Percentiles rank a stretch among this genome's conserved stretches.
Evolutionary conservation across 257 asterid species (phyloP).

Genomic region (Schizonepeta tenuifolia): DNA sequence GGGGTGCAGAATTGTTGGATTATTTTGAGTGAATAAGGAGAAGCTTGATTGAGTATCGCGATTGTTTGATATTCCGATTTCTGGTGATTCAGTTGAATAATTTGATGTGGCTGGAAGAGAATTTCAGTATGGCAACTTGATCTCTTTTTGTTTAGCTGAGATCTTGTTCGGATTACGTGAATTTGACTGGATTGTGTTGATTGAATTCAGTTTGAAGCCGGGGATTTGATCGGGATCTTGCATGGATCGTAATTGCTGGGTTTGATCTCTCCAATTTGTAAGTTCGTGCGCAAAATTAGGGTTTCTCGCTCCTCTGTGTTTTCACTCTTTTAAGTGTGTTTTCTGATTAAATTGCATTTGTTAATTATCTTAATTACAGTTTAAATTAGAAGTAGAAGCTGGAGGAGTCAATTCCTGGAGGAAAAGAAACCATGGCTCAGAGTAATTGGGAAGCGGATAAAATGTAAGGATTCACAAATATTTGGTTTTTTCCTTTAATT

Average conservation of each 20-base stretch:
- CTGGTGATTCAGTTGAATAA: slow-evolving; percentile 26
- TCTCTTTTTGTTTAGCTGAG: slow-evolving; percentile 27
- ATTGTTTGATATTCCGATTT: slow-evolving; percentile 33
- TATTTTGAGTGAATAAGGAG: slow-evolving; percentile 7
- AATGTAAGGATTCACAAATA: slow-evolving; percentile 55
- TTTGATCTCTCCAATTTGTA: slow-evolving; percentile 59
- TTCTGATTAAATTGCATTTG: slow-evolving; percentile 28
- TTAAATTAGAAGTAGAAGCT: slow-evolving; percentile 29
- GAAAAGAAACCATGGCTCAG: slow-evolving; percentile 72
- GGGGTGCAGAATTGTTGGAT: slow-evolving; percentile 23
- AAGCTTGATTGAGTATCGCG: slow-evolving; percentile 36
- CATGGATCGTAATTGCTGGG: slow-evolving; percentile 54
- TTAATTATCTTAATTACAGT: slow-evolving; percentile 40
- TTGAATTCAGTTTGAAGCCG: slow-evolving; percentile 41
- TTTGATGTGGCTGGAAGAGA: slow-evolving; percentile 17
- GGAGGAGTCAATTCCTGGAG: slow-evolving; percentile 28
- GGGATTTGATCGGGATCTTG: slow-evolving; percentile 57
- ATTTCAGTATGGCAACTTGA: slow-evolving; percentile 28
- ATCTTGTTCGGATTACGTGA: slow-evolving; percentile 26
- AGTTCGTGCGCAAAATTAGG: slow-evolving; percentile 27
- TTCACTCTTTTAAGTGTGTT: neutral
- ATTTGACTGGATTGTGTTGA: slow-evolving; percentile 27
- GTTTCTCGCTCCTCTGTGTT: slow-evolving; percentile 13
- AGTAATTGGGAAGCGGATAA: slow-evolving; percentile 99
- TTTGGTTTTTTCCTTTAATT: neutral